Base-by-base conservation (phyloP, 495 filamentous ascomycete genomes). In the Pyronema omphalodes region DNA sequence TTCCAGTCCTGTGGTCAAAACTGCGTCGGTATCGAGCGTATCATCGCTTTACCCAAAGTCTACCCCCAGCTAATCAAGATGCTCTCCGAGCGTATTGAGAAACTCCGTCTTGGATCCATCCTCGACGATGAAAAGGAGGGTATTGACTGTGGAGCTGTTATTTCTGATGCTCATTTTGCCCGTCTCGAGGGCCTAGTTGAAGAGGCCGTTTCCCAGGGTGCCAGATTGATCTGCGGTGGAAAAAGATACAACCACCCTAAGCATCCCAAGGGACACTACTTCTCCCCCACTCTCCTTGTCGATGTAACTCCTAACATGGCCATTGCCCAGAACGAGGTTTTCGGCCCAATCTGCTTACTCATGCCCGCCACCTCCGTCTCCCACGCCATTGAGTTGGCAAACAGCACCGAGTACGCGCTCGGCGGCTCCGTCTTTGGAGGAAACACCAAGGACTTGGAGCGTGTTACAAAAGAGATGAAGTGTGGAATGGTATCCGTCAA, bases 1-100 rank as follows among this genome's bases (percentile, higher is more conserved):
- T 99, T 96, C 72, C 89, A 95, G 67, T 86, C 88, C 53, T 79
- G 88, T n/a, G 91, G 91, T 1, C 91, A 99, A 65, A 99, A 99
- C 69, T 99, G 91, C 69, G 86, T 96, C 67, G 91, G 93, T 55
- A 85, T 94, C 54, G 91, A 99, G 69, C 83, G 91, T 40, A 81
- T 96, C 66, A 78, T 99, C 61, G 84, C 83, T 45, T 74, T 82
- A 9, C 83, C 86, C 0, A 70, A 70, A 15, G 72, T 79, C 43
- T 96, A 96, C 72, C 67, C 79, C 45, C 70, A 71, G 41, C 76
- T 99, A 29, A 71, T 93, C 52, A 61, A 71, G 11, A 72, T 83
- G 53, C 77, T 99, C 46, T 71, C 76, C 41, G 78, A 79, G 9
- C 78, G 82, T 40, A 84, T 95, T 54, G 71, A 73, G 33, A 71